These are phyloP conservation scores for Yarrowia divulgata DNA, from an alignment of 805 yeast genomes.

Conservation along the genomic window DNA sequence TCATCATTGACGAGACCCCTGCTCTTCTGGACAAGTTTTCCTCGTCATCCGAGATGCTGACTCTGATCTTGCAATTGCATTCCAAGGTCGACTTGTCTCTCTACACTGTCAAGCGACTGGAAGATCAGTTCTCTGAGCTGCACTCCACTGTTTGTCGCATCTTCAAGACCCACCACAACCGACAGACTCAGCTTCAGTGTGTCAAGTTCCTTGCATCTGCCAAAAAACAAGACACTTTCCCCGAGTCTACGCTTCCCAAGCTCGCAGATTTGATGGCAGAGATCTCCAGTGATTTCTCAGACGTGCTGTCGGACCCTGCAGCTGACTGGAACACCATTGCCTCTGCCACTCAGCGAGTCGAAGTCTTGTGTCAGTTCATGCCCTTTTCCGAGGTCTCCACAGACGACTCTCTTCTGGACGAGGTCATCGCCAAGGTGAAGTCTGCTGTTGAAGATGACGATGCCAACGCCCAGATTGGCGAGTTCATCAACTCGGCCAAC, in stretches of 20 bases:
- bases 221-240: constrained; percentile 23
- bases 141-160: constrained; percentile 15
- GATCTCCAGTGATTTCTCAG: constrained; percentile 18
- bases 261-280: constrained; percentile 13
- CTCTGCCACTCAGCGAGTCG: constrained; percentile 25
- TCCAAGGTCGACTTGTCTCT: constrained; percentile 10
- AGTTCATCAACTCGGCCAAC: constrained; percentile 23
- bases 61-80: constrained; percentile 12
- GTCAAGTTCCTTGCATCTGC: constrained; percentile 26
- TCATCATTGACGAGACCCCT: constrained; percentile 22
- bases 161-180: constrained; percentile 20
- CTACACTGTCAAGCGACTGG: constrained; percentile 16
- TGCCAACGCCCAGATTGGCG: not conserved
- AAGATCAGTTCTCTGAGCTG: constrained; percentile 26
- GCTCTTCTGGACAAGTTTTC: constrained; percentile 22
- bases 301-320: not conserved
- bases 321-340: constrained; percentile 9
- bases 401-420: constrained; percentile 7
- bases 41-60: constrained; percentile 3
- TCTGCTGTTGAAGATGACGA: constrained; percentile 1
- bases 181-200: constrained; percentile 18
- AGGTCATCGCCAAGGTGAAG: constrained; percentile 6
- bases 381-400: constrained; percentile 9
- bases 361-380: constrained; percentile 17
- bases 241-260: constrained; percentile 34